Percentiles rank a stretch among this genome's conserved stretches.
These are phyloP conservation scores for Tuctoria greenei DNA, from an alignment of 176 grass and related monocot genomes.

Conservation along the genomic window DNA sequence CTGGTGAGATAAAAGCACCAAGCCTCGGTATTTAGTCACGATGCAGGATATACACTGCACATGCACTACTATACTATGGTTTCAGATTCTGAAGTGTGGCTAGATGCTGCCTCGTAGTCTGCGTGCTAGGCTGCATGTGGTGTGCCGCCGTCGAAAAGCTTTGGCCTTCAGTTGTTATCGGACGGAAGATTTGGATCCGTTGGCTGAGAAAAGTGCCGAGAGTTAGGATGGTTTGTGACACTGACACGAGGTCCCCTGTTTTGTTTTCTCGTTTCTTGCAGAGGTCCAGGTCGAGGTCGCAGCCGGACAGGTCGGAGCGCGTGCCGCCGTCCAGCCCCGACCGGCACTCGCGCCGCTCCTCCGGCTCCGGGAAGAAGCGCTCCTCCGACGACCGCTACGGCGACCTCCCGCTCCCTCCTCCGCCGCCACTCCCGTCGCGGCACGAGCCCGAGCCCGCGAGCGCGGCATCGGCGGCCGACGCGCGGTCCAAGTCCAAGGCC, in stretches of 20 bases:
- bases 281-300: conserved; percentile 36
- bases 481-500: conserved; percentile 60
- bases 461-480: conserved; percentile 20
- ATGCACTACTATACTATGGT: not conserved
- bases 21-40: not conserved
- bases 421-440: conserved; percentile 11
- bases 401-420: conserved; percentile 36
- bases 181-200: conserved; percentile 16
- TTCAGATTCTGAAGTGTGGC: not conserved
- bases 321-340: conserved; percentile 35
- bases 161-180: too few relatives aligned
- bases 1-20: not conserved
- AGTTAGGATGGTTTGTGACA: not conserved
- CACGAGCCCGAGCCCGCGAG: conserved; percentile 42
- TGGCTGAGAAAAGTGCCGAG: not conserved
- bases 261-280: conserved; percentile 6
- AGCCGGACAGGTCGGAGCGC: conserved; percentile 53
- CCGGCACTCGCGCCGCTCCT: conserved; percentile 50
- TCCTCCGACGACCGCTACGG: conserved; percentile 17
- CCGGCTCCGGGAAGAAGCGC: conserved; percentile 62
- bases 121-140: not conserved
- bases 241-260: conserved; percentile 38
- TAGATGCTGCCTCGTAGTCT: not conserved
- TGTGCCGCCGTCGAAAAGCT: not conserved
- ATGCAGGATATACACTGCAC: not conserved